Conservation (phyloP, 257 asterid genomes). For the Solanum pinnatisectum region DNA sequence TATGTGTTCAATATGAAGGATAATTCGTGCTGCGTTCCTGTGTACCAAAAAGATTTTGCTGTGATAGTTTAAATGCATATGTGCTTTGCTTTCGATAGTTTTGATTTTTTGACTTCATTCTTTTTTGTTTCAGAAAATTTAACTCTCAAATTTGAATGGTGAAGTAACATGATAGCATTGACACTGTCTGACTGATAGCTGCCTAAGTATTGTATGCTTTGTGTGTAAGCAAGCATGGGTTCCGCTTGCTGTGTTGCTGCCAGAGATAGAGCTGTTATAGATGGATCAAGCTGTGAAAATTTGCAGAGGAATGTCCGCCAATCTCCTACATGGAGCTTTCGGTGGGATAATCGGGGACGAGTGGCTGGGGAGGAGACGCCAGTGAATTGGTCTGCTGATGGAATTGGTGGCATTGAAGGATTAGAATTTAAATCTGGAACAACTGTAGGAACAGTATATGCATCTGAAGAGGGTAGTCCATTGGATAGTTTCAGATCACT, state of each 20-base stretch:
- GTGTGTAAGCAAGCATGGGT: constrained; percentile 62
- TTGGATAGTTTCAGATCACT: constrained; percentile 57
- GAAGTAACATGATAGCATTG: constrained; percentile 6
- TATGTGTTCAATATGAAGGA: neutral
- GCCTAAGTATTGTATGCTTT: neutral
- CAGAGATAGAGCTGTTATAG: constrained; percentile 48
- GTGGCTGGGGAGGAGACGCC: constrained; percentile 81
- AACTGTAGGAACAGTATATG: constrained; percentile 46
- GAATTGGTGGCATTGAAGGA: constrained; percentile 30
- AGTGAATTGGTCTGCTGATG: constrained; percentile 45
- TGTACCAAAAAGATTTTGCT: neutral
- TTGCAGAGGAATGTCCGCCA: constrained; percentile 54
- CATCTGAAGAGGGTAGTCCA: constrained; percentile 80
- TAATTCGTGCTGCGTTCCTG: neutral
- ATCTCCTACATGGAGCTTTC: constrained; percentile 92
- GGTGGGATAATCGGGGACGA: constrained; percentile 95
- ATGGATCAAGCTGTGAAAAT: constrained; percentile 47
- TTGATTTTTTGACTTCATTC: neutral
- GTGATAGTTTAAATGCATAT: neutral
- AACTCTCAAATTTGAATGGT: neutral
- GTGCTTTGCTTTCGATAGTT: neutral
- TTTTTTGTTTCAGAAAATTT: neutral
- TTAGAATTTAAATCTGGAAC: constrained; percentile 52
- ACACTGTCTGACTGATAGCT: constrained; percentile 1
- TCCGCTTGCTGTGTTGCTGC: constrained; percentile 96